Conservation (phyloP, 257 asterid species). For the Nicotiana noctiflora region DNA sequence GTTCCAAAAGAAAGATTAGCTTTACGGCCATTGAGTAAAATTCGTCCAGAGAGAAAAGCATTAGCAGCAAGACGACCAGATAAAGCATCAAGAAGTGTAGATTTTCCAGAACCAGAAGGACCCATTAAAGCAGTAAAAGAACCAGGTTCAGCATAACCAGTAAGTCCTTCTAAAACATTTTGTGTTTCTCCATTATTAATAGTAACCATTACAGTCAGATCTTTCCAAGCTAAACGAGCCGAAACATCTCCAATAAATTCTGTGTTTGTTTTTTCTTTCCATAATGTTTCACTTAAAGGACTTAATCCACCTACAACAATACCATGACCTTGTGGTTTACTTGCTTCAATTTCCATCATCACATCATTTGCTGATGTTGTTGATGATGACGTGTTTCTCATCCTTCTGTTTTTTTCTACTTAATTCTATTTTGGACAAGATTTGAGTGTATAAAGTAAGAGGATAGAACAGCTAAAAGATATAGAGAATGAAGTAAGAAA, state of each 20-base stretch:
- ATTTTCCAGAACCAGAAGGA: no score
- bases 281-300: conserved; percentile 83
- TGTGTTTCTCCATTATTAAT: conserved; percentile 70
- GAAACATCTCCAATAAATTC: conserved; percentile 85
- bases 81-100: no score
- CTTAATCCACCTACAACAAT: conserved; percentile 79
- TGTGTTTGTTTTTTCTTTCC: conserved; percentile 84
- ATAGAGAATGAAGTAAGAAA: neutral
- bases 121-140: no score
- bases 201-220: conserved; percentile 75
- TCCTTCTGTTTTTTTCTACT: neutral
- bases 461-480: neutral
- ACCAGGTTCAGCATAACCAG: neutral
- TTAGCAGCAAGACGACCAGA: conserved; percentile 62
- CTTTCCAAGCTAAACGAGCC: conserved; percentile 85
- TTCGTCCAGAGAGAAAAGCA: conserved; percentile 73
- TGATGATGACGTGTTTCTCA: conserved; percentile 31
- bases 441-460: neutral
- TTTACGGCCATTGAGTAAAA: conserved; percentile 85
- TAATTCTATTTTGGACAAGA: neutral
- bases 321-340: conserved; percentile 62
- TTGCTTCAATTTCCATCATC: conserved; percentile 88
- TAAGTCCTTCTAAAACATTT: conserved; percentile 65
- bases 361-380: conserved; percentile 35
- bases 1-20: conserved; percentile 87